Evolutionary conservation across 192 early-diverging fungal genomes (phyloP).

Genomic region (Mortierella hygrophila): DNA sequence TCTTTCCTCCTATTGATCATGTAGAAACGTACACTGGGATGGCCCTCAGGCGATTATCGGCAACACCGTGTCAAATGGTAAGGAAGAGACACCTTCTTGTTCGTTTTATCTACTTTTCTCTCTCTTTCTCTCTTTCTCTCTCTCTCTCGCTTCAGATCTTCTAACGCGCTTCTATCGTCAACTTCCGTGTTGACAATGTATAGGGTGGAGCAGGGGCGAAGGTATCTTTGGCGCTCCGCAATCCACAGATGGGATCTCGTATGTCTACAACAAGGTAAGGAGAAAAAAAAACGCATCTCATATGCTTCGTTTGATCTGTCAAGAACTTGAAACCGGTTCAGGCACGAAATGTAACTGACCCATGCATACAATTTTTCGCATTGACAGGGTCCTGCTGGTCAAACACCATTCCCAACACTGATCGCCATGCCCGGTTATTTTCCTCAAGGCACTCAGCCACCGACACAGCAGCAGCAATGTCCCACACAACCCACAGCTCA

Average conservation of each 20-base stretch:
- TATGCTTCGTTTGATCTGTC: background rate
- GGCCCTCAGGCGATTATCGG: background rate
- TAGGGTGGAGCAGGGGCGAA: conserved; percentile 3
- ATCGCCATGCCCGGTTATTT: conserved; percentile 44
- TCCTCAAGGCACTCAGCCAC: conserved; percentile 9
- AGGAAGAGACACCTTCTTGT: background rate
- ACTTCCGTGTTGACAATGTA: background rate
- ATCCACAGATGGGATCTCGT: conserved; percentile 23
- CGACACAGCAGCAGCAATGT: background rate
- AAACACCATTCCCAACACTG: conserved; percentile 45
- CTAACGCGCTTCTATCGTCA: background rate
- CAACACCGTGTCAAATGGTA: conserved; percentile 1
- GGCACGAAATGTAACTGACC: background rate
- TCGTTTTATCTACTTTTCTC: no score
- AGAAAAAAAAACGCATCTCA: background rate
- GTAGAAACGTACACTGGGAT: conserved; percentile 9
- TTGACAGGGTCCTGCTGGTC: conserved; percentile 44
- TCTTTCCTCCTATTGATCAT: background rate
- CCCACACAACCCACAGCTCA: background rate
- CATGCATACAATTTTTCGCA: background rate
- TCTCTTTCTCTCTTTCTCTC: background rate
- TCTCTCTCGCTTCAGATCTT: background rate
- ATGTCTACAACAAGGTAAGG: conserved; percentile 40
- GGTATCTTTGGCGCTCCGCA: background rate
- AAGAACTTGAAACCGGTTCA: background rate